Conservation (phyloP, 192 early-diverging fungal species). For the Lobosporangium transversale region DNA sequence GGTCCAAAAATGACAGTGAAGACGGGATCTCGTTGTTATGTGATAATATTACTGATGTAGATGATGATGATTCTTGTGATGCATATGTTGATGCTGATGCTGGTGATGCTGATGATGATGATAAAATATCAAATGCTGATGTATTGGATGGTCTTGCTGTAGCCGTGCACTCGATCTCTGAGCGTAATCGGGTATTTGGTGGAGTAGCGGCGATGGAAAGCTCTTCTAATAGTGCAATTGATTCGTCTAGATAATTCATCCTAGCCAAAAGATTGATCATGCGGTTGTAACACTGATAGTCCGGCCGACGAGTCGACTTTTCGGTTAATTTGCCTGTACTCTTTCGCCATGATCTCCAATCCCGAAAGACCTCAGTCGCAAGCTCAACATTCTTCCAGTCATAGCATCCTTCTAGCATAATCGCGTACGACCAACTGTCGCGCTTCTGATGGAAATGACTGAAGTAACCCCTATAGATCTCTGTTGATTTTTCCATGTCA, state of each 20-base stretch:
- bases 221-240: conserved; percentile 41
- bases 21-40: background rate
- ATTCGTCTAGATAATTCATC: conserved; percentile 51
- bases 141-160: background rate
- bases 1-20: conserved; percentile 9
- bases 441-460: conserved; percentile 57
- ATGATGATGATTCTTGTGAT: background rate
- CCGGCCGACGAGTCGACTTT: conserved; percentile 58
- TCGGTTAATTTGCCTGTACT: conserved; percentile 35
- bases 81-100: background rate
- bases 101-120: conserved; percentile 4
- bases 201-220: conserved; percentile 47
- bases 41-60: background rate
- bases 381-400: conserved; percentile 66
- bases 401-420: conserved; percentile 67
- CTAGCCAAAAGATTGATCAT: conserved; percentile 76
- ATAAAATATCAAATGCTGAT: background rate
- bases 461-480: conserved; percentile 62
- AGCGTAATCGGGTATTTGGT: conserved; percentile 40
- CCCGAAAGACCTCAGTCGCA: conserved; percentile 75
- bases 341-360: conserved; percentile 70
- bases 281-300: conserved; percentile 63
- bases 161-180: conserved; percentile 21
- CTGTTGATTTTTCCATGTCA: conserved; percentile 54
- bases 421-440: conserved; percentile 71